Evolutionary conservation across 2,329 filamentous ascomycete species (phyloP).

Genomic region (Beauveria sp.): DNA sequence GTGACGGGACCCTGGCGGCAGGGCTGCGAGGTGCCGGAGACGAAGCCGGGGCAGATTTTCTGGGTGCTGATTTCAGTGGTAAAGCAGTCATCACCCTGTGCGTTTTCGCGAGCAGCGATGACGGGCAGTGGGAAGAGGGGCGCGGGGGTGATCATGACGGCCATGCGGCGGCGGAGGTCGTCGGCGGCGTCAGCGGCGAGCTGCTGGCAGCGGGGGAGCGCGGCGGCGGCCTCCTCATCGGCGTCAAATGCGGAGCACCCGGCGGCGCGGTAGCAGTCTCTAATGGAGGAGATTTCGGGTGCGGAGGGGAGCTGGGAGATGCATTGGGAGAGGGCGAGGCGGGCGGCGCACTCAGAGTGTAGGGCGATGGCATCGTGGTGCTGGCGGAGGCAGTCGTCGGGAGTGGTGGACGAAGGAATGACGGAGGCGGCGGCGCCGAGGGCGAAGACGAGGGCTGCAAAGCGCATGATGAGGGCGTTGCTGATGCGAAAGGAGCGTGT

Average conservation of each 20-base stretch:
- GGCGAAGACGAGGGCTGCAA: conserved; percentile 27
- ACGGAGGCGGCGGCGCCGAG: conserved; percentile 25
- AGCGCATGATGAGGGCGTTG: conserved; percentile 19
- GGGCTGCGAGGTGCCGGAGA: conserved; percentile 28
- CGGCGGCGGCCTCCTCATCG: conserved; percentile 21
- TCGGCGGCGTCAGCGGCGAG: conserved; percentile 14
- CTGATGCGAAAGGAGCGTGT: neutral
- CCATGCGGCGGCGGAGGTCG: conserved; percentile 14
- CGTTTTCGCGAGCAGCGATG: conserved; percentile 12
- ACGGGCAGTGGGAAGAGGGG: neutral
- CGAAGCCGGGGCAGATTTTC: conserved; percentile 31
- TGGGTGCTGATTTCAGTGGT: conserved; percentile 28
- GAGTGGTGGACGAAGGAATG: conserved; percentile 19
- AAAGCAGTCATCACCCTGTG: conserved; percentile 24
- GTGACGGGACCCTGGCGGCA: conserved; percentile 32
- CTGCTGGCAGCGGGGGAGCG: conserved; percentile 26
- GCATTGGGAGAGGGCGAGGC: conserved; percentile 34
- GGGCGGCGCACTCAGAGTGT: conserved; percentile 36
- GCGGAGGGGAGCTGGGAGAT: conserved; percentile 26
- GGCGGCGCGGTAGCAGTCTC: conserved; percentile 28
- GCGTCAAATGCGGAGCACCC: conserved; percentile 29
- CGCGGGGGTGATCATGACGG: conserved; percentile 14
- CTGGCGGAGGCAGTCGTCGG: conserved; percentile 31
- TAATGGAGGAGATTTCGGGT: conserved; percentile 27
- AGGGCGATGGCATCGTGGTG: conserved; percentile 32